Base-by-base conservation (phyloP, 2,329 filamentous ascomycete genomes). In the Juglanconis sp. region DNA sequence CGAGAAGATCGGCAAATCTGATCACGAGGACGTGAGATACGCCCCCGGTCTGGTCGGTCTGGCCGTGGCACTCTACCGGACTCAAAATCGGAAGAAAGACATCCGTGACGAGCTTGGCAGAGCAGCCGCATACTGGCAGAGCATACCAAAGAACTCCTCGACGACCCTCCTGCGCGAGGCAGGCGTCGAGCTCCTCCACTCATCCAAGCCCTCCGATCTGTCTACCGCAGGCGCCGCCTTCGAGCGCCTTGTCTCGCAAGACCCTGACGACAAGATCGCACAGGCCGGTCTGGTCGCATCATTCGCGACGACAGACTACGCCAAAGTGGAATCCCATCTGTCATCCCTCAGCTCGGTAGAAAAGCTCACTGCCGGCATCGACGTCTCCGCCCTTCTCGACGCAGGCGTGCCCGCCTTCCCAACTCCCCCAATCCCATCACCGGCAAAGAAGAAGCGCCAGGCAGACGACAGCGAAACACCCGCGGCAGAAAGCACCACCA, bases 241-340 rank as follows among this genome's bases (percentile, higher is more conserved):
- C 74, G 81, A 85, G 55, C 83, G 83, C 52, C 81, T 98, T 11
- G 84, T 89, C 64, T 75, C 83, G 2, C 80, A 86, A 61, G 82
- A 92, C 47, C 78, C 82, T n/a, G 78, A 78, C 44, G 91, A 96
- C 67, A 82, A 81, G 36, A 81, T 89, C 57, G 87, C 90, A 1
- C 84, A 86, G 15, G 92, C 92, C 8, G 95, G 95, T 1, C 85
- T 95, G n/a, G 85, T 98, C 7, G 95, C 95, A 3, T 88, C 92
- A 9, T 86, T 90, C 67, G 89, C 90, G 34, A 84, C 84, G 2
- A 79, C 77, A 1, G 80, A 89, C 63, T 81, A 83, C 1, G 71
- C 79, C 8, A 83, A 83, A 63, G 78, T 87, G 24, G 74, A 84
- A 57, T 70, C 80, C 0, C 77, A 88, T 59, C 74, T 86, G 9